Conservation (phyloP, 2,329 filamentous ascomycete species). For the Cladosporium cucumerinum region DNA sequence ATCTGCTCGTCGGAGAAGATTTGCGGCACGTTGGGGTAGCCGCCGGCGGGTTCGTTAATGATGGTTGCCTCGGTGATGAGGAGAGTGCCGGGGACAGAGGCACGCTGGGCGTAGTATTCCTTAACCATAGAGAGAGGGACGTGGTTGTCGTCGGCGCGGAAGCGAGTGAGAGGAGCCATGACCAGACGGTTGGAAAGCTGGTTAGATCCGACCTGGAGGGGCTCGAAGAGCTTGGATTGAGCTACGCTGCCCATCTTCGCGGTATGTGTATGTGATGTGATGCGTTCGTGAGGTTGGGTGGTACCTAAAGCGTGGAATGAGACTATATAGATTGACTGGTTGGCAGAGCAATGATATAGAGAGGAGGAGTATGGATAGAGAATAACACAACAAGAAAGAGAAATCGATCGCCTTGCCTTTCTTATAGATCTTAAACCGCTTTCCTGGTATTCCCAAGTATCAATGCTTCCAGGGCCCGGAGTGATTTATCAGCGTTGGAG, state of each 20-base stretch:
- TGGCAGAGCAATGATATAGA: background rate
- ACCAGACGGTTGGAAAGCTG: slow-evolving; percentile 48
- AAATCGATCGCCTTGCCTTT: background rate
- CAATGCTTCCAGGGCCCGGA: background rate
- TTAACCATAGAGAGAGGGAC: slow-evolving; percentile 28
- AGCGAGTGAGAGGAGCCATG: slow-evolving; percentile 56
- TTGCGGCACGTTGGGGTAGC: slow-evolving; percentile 30
- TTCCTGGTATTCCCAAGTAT: background rate
- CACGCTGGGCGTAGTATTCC: slow-evolving; percentile 36
- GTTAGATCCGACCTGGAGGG: slow-evolving; percentile 43
- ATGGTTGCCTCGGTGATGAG: slow-evolving; percentile 37
- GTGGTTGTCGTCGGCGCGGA: slow-evolving; percentile 44
- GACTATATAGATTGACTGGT: background rate
- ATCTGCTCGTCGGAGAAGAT: slow-evolving; percentile 41
- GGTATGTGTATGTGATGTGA: background rate
- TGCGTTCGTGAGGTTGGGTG: background rate
- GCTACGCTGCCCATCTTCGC: slow-evolving; percentile 15
- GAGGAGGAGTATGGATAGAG: background rate
- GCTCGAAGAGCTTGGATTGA: slow-evolving; percentile 36
- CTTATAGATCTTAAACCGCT: background rate
- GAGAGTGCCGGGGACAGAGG: slow-evolving; percentile 32
- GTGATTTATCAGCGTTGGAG: slow-evolving; percentile 14
- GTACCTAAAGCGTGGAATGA: background rate
- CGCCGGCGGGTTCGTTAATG: slow-evolving; percentile 31
- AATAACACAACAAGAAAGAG: background rate